Conservation (phyloP, 1,284 basidiomycete genomes). For the Nidula niveotomentosa region DNA sequence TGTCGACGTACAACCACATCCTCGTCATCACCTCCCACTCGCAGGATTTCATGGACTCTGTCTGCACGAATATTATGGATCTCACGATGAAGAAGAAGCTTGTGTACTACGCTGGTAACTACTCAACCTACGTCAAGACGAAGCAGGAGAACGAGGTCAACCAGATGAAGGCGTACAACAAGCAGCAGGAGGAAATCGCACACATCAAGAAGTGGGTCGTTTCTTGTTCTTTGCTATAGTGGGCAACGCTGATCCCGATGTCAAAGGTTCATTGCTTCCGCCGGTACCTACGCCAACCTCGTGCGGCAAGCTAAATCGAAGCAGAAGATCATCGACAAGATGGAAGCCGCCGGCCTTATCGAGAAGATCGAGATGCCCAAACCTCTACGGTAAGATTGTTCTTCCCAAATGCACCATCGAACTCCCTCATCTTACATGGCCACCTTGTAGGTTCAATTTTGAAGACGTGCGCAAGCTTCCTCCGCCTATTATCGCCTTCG, state of each 20-base stretch:
- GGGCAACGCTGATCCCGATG: slow-evolving; percentile 1
- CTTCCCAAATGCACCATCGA: neutral
- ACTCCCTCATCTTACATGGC: neutral
- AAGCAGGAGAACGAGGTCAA: slow-evolving; percentile 98
- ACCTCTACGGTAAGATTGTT: slow-evolving; percentile 50
- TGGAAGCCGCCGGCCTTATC: slow-evolving; percentile 98
- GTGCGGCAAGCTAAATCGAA: slow-evolving; percentile 99
- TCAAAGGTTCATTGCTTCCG: slow-evolving; percentile 90
- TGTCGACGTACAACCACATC: slow-evolving; percentile 98
- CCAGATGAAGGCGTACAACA: slow-evolving; percentile 98
- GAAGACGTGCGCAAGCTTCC: slow-evolving; percentile 94
- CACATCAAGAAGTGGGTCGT: slow-evolving; percentile 90
- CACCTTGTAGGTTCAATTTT: slow-evolving; percentile 76
- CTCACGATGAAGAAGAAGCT: slow-evolving; percentile 88
- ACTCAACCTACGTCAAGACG: slow-evolving; percentile 94
- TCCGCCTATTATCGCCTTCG: slow-evolving; percentile 97
- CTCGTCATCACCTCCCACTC: slow-evolving; percentile 96
- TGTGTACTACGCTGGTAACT: slow-evolving; percentile 96
- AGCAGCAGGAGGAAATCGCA: slow-evolving; percentile 97
- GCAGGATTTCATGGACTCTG: slow-evolving; percentile 97
- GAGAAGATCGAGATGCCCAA: slow-evolving; percentile 83
- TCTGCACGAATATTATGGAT: slow-evolving; percentile 99
- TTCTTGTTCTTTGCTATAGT: slow-evolving; percentile 1
- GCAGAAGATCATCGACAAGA: slow-evolving; percentile 99
- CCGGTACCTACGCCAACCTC: slow-evolving; percentile 98